Base-by-base conservation (phyloP, 805 yeast species). In the Candida insectalens region DNA sequence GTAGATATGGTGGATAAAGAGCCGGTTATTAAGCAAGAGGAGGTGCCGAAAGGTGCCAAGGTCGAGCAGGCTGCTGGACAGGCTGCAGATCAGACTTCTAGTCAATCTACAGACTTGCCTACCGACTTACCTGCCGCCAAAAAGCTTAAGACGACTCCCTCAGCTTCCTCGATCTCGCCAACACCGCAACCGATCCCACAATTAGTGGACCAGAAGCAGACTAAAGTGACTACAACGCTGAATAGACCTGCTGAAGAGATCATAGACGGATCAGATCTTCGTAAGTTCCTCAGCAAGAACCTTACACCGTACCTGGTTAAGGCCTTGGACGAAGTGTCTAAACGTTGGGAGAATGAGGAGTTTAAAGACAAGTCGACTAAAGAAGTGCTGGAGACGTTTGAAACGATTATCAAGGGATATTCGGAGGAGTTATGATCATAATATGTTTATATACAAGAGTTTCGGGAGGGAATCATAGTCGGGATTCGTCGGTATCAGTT, bases 221-320 rank as follows among this genome's bases (percentile, higher is more conserved):
- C 9, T 12, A 28, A n/a, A 8, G 38, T 20, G 4, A 29, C 34
- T 2, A 41, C 40, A 2, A 43, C 44, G 19, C 32, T 47, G 6
- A 38, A 33, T 13, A 49, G 41, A 33, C 45, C 47, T 3, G 31
- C 36, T 3, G 45, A 49, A 28, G 74, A 69, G 39, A 57, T 69
- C 14, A 69, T 71, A 8, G 77, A 75, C 12, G 79, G 78, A 1
- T 67, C 74, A 2, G 60, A 69, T 0, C 52, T 72, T 6, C 55
- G 79, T 37, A 62, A 57, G 32, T 72, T 68, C 49, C 52, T 72
- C 43, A 70, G 72, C 44, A 50, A 61, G 40, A 57, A 69, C 37
- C 45, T 72, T 33, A 69, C 77, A 1, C 43, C 38, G n/a, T 63
- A 65, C 27, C 47, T 72, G 29, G 47, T 70, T 18, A 58, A 53